Conservation (phyloP, 495 filamentous ascomycete genomes). For the Annulohypoxylon stygium region DNA sequence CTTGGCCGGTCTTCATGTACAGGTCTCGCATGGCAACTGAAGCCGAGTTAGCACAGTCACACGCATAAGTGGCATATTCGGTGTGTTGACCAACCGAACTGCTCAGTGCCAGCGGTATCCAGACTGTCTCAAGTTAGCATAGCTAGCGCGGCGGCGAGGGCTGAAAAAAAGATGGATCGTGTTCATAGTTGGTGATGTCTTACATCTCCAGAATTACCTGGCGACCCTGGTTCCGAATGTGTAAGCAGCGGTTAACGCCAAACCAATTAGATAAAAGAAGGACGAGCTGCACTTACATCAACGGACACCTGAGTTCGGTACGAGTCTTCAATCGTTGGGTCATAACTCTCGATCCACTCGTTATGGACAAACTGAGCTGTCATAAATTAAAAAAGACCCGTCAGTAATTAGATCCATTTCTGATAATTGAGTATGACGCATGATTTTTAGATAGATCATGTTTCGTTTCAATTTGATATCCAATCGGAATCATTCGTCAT, state of each 20-base stretch:
- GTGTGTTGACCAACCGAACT: conserved; percentile 82
- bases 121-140: conserved; percentile 68
- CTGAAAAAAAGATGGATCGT: conserved; percentile 34
- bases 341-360: conserved; percentile 99
- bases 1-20: conserved; percentile 97
- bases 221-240: conserved; percentile 73
- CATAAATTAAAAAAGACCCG: conserved; percentile 41
- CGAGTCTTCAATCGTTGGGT: conserved; percentile 97
- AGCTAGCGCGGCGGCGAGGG: conserved; percentile 7
- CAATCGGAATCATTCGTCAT: conserved; percentile 33
- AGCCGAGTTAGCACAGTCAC: conserved; percentile 41
- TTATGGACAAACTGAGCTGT: conserved; percentile 99
- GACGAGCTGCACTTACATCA: conserved; percentile 73
- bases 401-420: conserved; percentile 40
- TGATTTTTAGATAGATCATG: conserved; percentile 22
- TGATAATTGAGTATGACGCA: conserved; percentile 26
- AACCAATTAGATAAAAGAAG: conserved; percentile 29
- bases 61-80: conserved; percentile 11
- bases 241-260: conserved; percentile 46
- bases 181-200: conserved; percentile 50
- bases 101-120: conserved; percentile 97
- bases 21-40: conserved; percentile 79
- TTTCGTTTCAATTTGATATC: conserved; percentile 39
- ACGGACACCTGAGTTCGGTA: conserved; percentile 95
- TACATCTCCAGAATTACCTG: conserved; percentile 98